These are phyloP conservation scores for Candida hungchunana DNA, from an alignment of 805 yeast genomes.

Conservation along the genomic window DNA sequence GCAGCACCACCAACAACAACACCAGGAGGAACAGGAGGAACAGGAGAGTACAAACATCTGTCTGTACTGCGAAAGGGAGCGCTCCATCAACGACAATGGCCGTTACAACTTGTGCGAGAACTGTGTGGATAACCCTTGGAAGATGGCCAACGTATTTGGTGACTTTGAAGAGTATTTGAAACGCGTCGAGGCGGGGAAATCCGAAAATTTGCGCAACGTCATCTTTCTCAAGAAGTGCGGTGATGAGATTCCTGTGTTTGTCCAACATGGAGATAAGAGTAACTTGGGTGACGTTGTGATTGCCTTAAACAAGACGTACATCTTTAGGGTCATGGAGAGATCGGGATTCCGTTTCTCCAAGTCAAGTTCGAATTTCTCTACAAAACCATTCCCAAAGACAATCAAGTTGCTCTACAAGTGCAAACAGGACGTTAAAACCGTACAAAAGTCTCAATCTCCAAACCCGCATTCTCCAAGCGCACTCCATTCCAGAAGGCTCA, in stretches of 20 bases:
- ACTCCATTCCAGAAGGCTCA: conserved; percentile 17
- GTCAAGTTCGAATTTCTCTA: conserved; percentile 19
- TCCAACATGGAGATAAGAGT: conserved; percentile 7
- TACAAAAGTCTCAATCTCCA: conserved; percentile 14
- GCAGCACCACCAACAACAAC: conserved; percentile 8
- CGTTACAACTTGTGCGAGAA: conserved; percentile 25
- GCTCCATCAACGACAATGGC: conserved; percentile 25
- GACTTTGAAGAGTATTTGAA: conserved; percentile 20
- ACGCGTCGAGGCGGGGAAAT: conserved; percentile 16
- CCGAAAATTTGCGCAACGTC: conserved; percentile 18
- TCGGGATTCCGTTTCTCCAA: conserved; percentile 25
- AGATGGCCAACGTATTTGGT: conserved; percentile 22
- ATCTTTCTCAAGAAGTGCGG: conserved; percentile 20
- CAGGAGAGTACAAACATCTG: conserved; percentile 12
- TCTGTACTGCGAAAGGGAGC: conserved; percentile 24
- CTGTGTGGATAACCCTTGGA: conserved; percentile 25
- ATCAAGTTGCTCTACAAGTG: conserved; percentile 25
- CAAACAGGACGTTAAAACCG: conserved; percentile 25
- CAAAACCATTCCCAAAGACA: conserved; percentile 23
- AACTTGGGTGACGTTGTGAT: conserved; percentile 16
- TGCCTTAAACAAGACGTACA: conserved; percentile 15
- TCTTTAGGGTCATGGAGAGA: conserved; percentile 17
- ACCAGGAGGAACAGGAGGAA: neutral
- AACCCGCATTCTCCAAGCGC: too few relatives aligned
- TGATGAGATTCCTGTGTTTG: conserved; percentile 19